Evolutionary conservation across 352 stramenopile genomes (phyloP), one percentile per base, ranked within the genome.

Genomic region (Thalassiosira hispida): DNA sequence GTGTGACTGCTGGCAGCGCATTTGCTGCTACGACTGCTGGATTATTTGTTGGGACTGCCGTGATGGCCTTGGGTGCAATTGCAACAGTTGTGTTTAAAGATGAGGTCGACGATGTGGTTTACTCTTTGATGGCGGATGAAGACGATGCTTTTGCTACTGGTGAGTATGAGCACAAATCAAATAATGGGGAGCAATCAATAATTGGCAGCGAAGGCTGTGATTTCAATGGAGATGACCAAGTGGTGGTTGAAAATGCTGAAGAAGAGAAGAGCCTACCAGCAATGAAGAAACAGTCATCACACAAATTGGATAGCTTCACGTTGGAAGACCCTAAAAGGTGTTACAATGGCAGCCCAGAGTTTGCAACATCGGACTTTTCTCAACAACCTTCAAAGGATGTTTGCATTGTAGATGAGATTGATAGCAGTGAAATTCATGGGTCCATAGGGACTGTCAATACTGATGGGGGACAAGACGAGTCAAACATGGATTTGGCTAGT

Each of bases 311-410:
- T 47, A 31, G 55, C 12, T 65, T 44, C 23, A 70, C 42, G 8
- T 18, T 84, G 55, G 31, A 56, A n/a, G 77, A 84, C 29, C 63
- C 80, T 12, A 53, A 72, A 27, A 71, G 63, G 55, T 84, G 77
- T 51, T 77, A 68, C 56, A 52, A 74, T 35, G 77, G 70, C 46
- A 77, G 51, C 4, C 63, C 46, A 46, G n/a, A 47, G 7, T 9
- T 40, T 20, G 38, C 56, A 27, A 5, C n/a, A 9, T 18, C 38
- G 25, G 16, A 31, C 0, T 77, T 77, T 55, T 9, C 35, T 35
- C 22, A 22, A 31, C 60, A 20, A 22, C 49, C n/a, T 42, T 16
- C 7, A n/a, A 56, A 66, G 1, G 23, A 62, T 47, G 53, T 79
- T 57, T 73, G 71, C 61, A 52, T 44, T 52, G 61, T 22, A 27